Conservation (phyloP, 805 yeast species). For the Sugiyamaella valdiviana region DNA sequence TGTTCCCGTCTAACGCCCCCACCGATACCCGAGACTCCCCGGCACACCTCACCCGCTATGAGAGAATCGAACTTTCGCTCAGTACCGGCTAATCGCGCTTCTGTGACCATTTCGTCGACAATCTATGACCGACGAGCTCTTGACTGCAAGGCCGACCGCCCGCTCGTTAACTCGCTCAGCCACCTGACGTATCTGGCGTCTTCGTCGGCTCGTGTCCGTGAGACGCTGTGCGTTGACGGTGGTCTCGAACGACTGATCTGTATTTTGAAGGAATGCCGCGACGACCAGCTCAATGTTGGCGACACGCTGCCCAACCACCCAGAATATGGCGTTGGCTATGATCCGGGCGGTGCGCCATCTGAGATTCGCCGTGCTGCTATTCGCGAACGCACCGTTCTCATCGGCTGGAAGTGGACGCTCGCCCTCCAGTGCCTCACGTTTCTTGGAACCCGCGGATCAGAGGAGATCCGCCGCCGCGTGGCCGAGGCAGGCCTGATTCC, state of each 20-base stretch:
- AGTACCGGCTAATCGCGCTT: conserved; percentile 74
- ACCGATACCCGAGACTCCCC: background rate
- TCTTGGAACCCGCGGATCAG: conserved; percentile 91
- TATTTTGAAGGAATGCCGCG: conserved; percentile 74
- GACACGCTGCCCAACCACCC: background rate
- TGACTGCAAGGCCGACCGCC: conserved; percentile 83
- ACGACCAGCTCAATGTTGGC: conserved; percentile 7
- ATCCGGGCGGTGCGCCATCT: background rate
- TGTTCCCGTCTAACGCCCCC: too few relatives aligned
- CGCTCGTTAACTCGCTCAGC: conserved; percentile 84
- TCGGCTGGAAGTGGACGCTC: conserved; percentile 97
- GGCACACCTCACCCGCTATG: conserved; percentile 40
- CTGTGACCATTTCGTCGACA: conserved; percentile 83
- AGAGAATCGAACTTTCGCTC: conserved; percentile 85
- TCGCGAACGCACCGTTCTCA: conserved; percentile 34
- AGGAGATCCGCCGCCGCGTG: conserved; percentile 72
- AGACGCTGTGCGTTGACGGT: conserved; percentile 82
- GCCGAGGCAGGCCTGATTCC: conserved; percentile 92
- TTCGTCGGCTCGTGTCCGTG: conserved; percentile 82
- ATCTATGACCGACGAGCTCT: conserved; percentile 88
- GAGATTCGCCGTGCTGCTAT: conserved; percentile 4
- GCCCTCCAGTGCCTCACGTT: conserved; percentile 89
- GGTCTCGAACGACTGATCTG: conserved; percentile 84
- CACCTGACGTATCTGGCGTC: conserved; percentile 84
- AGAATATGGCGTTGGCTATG: background rate